Evolutionary conservation across 768 basidiomycete genomes (phyloP).

Genomic region (Rubroboletus satanas): DNA sequence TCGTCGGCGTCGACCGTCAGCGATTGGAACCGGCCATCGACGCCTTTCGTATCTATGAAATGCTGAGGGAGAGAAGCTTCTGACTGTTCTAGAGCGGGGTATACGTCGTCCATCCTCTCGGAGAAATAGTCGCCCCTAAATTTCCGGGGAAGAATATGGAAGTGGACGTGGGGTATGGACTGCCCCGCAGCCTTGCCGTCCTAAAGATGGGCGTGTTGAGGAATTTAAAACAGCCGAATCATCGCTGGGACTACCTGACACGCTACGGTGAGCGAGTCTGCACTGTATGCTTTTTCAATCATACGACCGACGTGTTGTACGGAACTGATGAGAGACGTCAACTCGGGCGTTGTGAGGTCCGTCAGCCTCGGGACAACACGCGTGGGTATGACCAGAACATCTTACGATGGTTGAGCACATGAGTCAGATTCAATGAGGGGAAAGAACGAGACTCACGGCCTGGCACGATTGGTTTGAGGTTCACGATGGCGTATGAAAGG

Average conservation of each 20-base stretch:
- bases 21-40: slow-evolving; percentile 30
- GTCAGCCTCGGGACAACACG: slow-evolving; percentile 53
- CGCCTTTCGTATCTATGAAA: slow-evolving; percentile 20
- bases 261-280: slow-evolving; percentile 81
- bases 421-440: too few species aligned
- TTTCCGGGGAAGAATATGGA: slow-evolving; percentile 87
- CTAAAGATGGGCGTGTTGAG: slow-evolving; percentile 36
- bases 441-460: slow-evolving; percentile 65
- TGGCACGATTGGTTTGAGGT: slow-evolving; percentile 90
- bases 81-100: slow-evolving; percentile 69
- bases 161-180: slow-evolving; percentile 78
- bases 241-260: slow-evolving; percentile 61
- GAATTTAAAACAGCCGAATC: not conserved
- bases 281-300: slow-evolving; percentile 78
- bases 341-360: slow-evolving; percentile 60
- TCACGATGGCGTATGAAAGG: slow-evolving; percentile 83
- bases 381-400: slow-evolving; percentile 60
- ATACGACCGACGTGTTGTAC: slow-evolving; percentile 76
- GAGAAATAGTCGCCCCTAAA: slow-evolving; percentile 64
- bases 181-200: slow-evolving; percentile 87
- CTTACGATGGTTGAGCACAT: slow-evolving; percentile 31
- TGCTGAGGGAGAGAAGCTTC: slow-evolving; percentile 50
- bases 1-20: slow-evolving; percentile 71
- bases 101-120: slow-evolving; percentile 64
- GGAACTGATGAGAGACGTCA: slow-evolving; percentile 74